A percentile compares a stretch with the other conserved stretches of the same genome.
Conservation (phyloP, 2,329 filamentous ascomycete genomes). For the Fusarium sp. region DNA sequence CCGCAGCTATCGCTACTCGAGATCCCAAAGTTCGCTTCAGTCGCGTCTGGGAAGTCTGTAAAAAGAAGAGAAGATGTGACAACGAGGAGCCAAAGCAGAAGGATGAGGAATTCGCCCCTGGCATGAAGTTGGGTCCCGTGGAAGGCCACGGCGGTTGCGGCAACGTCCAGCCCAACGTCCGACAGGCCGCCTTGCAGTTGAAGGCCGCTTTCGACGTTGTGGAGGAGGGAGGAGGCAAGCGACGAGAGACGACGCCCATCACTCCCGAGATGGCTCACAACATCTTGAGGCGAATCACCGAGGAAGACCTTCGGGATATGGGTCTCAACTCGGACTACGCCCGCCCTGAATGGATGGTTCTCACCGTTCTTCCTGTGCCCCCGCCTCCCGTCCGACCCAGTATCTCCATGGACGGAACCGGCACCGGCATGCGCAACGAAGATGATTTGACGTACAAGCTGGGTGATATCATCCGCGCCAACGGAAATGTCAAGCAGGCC, state of each 20-base stretch:
- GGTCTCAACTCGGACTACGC: slow-evolving; percentile 96
- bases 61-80: slow-evolving; percentile 87
- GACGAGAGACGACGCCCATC: slow-evolving; percentile 83
- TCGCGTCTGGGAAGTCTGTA: slow-evolving; percentile 90
- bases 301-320: slow-evolving; percentile 85
- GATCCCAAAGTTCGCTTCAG: slow-evolving; percentile 97
- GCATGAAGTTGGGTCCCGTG: slow-evolving; percentile 63
- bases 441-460: slow-evolving; percentile 99
- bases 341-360: slow-evolving; percentile 97
- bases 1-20: slow-evolving; percentile 83
- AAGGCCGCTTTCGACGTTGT: slow-evolving; percentile 77
- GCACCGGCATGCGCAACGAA: slow-evolving; percentile 92
- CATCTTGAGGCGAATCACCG: slow-evolving; percentile 86
- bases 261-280: slow-evolving; percentile 87
- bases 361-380: slow-evolving; percentile 94
- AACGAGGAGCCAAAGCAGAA: slow-evolving; percentile 79
- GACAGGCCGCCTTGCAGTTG: slow-evolving; percentile 87
- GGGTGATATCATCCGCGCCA: slow-evolving; percentile 97
- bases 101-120: slow-evolving; percentile 74
- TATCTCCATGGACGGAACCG: slow-evolving; percentile 96
- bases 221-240: slow-evolving; percentile 81
- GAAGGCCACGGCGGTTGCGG: slow-evolving; percentile 89
- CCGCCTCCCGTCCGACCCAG: slow-evolving; percentile 95
- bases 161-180: slow-evolving; percentile 88
- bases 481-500: slow-evolving; percentile 91